Percentiles rank a stretch among this genome's conserved stretches.
These are phyloP conservation scores for Sporopachydermia lactativora DNA, from an alignment of 805 yeast genomes.

Conservation along the genomic window DNA sequence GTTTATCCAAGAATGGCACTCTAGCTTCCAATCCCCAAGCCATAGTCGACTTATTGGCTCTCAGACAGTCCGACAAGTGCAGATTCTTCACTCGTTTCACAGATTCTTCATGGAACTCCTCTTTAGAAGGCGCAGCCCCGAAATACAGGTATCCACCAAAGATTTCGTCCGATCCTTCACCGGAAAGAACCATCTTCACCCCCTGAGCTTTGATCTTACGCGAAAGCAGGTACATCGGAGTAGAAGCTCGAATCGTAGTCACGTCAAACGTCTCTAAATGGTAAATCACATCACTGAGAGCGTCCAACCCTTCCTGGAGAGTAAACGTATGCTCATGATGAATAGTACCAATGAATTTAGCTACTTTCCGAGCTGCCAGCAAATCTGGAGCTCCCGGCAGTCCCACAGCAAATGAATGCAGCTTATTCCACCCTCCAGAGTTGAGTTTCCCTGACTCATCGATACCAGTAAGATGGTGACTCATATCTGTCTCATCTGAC, in stretches of 20 bases:
- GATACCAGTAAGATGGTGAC: slow-evolving; percentile 75
- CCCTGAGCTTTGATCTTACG: slow-evolving; percentile 99
- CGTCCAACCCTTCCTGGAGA: slow-evolving; percentile 91
- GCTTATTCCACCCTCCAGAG: slow-evolving; percentile 56
- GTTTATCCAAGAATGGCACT: slow-evolving; percentile 95
- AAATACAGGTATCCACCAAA: slow-evolving; percentile 98
- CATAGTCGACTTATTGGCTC: slow-evolving; percentile 99
- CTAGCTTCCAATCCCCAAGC: slow-evolving; percentile 99
- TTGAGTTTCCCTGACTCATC: slow-evolving; percentile 80
- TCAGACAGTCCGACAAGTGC: slow-evolving; percentile 91
- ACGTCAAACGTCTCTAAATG: slow-evolving; percentile 97
- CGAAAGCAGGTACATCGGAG: slow-evolving; percentile 94
- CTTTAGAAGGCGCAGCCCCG: slow-evolving; percentile 88
- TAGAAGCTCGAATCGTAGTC: slow-evolving; percentile 96
- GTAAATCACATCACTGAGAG: slow-evolving; percentile 84
- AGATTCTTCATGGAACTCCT: slow-evolving; percentile 91
- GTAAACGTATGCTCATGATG: slow-evolving; percentile 99
- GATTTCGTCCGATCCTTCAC: slow-evolving; percentile 98
- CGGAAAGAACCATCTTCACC: slow-evolving; percentile 97
- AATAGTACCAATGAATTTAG: slow-evolving; percentile 86
- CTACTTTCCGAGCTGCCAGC: slow-evolving; percentile 91
- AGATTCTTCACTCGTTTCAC: slow-evolving; percentile 94
- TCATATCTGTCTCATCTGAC: slow-evolving; percentile 40
- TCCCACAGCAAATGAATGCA: slow-evolving; percentile 96
- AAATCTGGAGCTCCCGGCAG: slow-evolving; percentile 97